Conservation (phyloP, 768 basidiomycete genomes). For the Suillus subalutaceus region DNA sequence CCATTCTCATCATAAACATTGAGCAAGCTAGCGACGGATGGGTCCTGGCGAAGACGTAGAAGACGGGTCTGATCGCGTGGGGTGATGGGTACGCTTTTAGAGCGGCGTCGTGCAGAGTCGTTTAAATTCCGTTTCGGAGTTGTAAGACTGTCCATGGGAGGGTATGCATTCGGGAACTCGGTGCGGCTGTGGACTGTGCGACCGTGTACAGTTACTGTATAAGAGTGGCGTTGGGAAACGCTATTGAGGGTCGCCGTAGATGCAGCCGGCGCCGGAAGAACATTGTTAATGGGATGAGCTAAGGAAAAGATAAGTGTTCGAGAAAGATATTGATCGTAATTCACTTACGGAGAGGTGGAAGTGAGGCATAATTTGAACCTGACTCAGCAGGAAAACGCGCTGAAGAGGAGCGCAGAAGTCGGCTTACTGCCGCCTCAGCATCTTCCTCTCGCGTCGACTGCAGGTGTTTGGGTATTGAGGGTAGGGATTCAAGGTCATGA, state of each 20-base stretch:
- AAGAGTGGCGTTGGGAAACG: constrained; percentile 58
- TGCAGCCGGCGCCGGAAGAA: constrained; percentile 49
- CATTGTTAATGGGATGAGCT: constrained; percentile 72
- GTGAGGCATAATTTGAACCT: constrained; percentile 55
- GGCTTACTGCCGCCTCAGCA: constrained; percentile 43
- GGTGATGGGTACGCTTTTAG: constrained; percentile 40
- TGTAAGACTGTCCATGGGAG: constrained; percentile 35
- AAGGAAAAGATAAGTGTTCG: background rate
- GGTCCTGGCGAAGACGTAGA: constrained; percentile 67
- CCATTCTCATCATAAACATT: constrained; percentile 77
- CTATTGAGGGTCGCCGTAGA: constrained; percentile 60
- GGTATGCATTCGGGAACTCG: constrained; percentile 67
- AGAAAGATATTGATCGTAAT: constrained; percentile 14
- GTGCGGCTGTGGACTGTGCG: constrained; percentile 63
- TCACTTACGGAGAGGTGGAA: constrained; percentile 73
- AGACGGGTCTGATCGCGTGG: constrained; percentile 56
- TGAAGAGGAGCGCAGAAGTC: constrained; percentile 72
- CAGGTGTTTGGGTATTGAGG: constrained; percentile 22
- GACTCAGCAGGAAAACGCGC: constrained; percentile 61
- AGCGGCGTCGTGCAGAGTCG: constrained; percentile 30
- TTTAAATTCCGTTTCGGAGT: constrained; percentile 32
- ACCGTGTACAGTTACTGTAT: constrained; percentile 71
- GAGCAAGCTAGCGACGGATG: constrained; percentile 76
- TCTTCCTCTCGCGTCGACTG: constrained; percentile 42
- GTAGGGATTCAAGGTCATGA: constrained; percentile 32